A percentile compares a stretch with the other conserved stretches of the same genome.
These are phyloP conservation scores for Aspergillus sclerotiicarbonarius DNA, from an alignment of 495 filamentous ascomycete genomes.

Conservation along the genomic window DNA sequence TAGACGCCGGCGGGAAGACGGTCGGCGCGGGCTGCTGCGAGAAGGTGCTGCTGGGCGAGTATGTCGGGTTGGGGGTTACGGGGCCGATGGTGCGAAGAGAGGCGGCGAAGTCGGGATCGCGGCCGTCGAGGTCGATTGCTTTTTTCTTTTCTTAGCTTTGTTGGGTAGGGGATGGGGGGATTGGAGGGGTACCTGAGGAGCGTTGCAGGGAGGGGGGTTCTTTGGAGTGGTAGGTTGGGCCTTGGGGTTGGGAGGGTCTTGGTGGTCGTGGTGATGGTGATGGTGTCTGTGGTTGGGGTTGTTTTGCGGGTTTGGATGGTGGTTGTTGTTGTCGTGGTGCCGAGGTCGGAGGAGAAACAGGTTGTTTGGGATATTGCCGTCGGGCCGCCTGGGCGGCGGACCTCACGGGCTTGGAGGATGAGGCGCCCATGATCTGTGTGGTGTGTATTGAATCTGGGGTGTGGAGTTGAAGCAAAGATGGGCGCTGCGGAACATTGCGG, in stretches of 20 bases:
- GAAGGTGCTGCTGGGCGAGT: conserved; percentile 56
- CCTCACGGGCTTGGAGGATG: conserved; percentile 59
- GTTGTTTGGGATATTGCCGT: conserved; percentile 55
- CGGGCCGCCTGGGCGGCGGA: conserved; percentile 52
- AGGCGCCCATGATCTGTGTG: conserved; percentile 54
- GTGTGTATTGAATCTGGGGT: neutral
- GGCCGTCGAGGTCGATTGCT: conserved; percentile 67
- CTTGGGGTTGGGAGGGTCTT: conserved; percentile 25
- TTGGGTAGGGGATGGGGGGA: neutral
- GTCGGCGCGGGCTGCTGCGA: conserved; percentile 25
- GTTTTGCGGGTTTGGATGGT: conserved; percentile 22
- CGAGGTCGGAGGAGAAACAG: conserved; percentile 34
- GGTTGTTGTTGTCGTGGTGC: conserved; percentile 30
- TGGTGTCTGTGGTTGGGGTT: conserved; percentile 15
- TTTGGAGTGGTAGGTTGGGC: conserved; percentile 39
- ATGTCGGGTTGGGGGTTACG: conserved; percentile 58
- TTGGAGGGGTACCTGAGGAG: neutral
- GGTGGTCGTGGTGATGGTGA: conserved; percentile 13
- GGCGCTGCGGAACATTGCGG: neutral
- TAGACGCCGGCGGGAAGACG: conserved; percentile 49
- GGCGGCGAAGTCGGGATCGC: conserved; percentile 62
- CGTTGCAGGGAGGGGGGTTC: neutral
- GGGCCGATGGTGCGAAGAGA: conserved; percentile 63
- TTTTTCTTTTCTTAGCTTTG: conserved; percentile 14
- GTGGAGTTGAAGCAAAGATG: neutral